Evolutionary conservation across 1,284 basidiomycete genomes (phyloP), one percentile per base, ranked within the genome.

Genomic region (Somion occarium): DNA sequence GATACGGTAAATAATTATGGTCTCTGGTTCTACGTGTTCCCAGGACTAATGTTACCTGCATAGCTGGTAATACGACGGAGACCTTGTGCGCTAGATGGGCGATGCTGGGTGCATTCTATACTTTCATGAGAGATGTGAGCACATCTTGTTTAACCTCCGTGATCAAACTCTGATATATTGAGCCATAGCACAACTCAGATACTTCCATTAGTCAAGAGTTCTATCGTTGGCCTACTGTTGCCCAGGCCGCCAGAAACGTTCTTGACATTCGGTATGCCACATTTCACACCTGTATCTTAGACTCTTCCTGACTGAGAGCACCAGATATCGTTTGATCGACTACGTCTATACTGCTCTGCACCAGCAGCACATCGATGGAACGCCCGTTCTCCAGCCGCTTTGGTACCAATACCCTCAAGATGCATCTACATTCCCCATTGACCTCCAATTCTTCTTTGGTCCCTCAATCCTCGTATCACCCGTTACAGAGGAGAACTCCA

Each of bases 341-440:
- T 88, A 88, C 69, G 65, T 87, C 53, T 88, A 87, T 67, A 87
- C 85, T 3, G 74, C 81, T 2, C 78, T 88, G 70, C 83, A 87
- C 64, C 62, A 74, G 46, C 79, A 81, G 12, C 67, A 72, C 49
- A 48, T 69, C n/a, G 77, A 81, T 57, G 85, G 83, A 13, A 80
- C 82, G 1, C 82, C 84, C 2, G 72, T 85, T 23, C 67, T 85
- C 38, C 70, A 78, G 54, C 81, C 83, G 9, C 65, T 86, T 24
- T 86, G 75, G 73, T 85, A 77, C 73, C 74, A 76, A 48, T 87
- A 85, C 61, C 83, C 83, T 3, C 72, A 78, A 53, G 85, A 88
- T 61, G 15, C 66, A 0, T 67, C 69, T 30, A 85, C 84, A 0
- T 85, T 73, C 64, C 60, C 68, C 5, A 78, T 85, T 59, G 83